Base-by-base conservation (phyloP, 169 alveolate species). In the Miamiensis avidus region DNA sequence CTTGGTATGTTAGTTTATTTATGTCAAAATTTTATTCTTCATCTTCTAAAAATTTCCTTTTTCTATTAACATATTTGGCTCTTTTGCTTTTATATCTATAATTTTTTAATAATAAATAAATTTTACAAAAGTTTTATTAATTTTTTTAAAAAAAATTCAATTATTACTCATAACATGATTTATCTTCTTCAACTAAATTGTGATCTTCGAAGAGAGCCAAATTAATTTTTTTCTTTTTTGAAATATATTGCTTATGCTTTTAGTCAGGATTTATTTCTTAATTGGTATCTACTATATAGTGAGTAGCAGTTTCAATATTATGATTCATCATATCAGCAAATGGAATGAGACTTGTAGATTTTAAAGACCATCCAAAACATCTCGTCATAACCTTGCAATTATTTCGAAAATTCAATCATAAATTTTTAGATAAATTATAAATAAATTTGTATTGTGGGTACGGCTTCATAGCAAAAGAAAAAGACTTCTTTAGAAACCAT, bases 261-360 rank as follows among this genome's bases (percentile, higher is more conserved):
- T 85, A 28, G n/a, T 81, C 29, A 0, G 77, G 34, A 72, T 85
- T 29, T 75, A 64, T 29, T 65, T 86, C 90, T n/a, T 79, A 75
- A 0, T 34, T 74, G 30, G 28, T 74, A 74, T 86, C 64, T 20
- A 86, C 82, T 28, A 81, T 31, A 72, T 81, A 65, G 75, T 86
- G 90, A 15, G 90, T 86, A n/a, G 87, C 74, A 29, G 87, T 75
- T 25, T 31, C 65, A 81, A 75, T 77, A 29, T 82, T 75, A 87
- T 91, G 95, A 74, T 91, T 91, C 29, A 91, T 76, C 65, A 89
- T 78, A 83, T 91, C 95, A 29, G 95, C 95, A 27, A 89, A 28
- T 16, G 95, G 95, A 0, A 91, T 85, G 76, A 91, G 74, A 82
- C 89, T 78, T 32, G 91, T 85, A 72, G 91, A 85, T 15, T 91